Evolutionary conservation across 2,329 filamentous ascomycete species (phyloP), one percentile per base, ranked within the genome.

Genomic region (Fusarium duplospermum): DNA sequence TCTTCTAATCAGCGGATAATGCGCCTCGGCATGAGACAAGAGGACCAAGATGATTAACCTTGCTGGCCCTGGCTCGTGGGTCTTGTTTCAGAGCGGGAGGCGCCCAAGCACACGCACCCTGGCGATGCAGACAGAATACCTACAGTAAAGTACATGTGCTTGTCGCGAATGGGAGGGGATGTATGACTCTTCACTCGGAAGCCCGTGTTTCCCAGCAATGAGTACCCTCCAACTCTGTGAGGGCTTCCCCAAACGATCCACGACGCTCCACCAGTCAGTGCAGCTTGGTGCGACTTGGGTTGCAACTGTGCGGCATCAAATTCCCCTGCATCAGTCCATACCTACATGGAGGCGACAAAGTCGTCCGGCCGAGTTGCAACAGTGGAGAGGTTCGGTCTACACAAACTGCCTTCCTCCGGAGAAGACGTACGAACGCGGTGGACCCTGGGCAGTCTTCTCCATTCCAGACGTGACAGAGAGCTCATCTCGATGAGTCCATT

Each of bases 241-340:
- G 54, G 22, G 71, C 62, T 67, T 50, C 67, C 58, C 64, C 31
- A 47, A 54, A 67, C 20, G 57, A 67, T 70, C 63, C 67, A 62
- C 62, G 40, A 24, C 27, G 67, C 31, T 67, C 63, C 63, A 59
- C 66, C 63, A 66, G 58, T 56, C 9, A 36, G 60, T 70, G 60
- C 45, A 62, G 45, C 42, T 66, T 59, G 40, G 59, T 69, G 63
- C 64, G 36, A 67, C 63, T 69, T 63, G 45, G 40, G 36, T 62
- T 62, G 66, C 67, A 59, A 63, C 69, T 69, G 65, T 63, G 54
- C 38, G 47, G 47, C 66, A 59, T 61, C 52, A 33, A 62, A 62
- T 71, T 75, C 63, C 66, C 73, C 56, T 73, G 59, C 58, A 63
- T 71, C 63, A 45, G 70, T 70, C 54, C 63, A 71, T 67, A 58